These are phyloP conservation scores for Trichoderma koningiopsis DNA, from an alignment of 2,329 filamentous ascomycete genomes.

Conservation along the genomic window DNA sequence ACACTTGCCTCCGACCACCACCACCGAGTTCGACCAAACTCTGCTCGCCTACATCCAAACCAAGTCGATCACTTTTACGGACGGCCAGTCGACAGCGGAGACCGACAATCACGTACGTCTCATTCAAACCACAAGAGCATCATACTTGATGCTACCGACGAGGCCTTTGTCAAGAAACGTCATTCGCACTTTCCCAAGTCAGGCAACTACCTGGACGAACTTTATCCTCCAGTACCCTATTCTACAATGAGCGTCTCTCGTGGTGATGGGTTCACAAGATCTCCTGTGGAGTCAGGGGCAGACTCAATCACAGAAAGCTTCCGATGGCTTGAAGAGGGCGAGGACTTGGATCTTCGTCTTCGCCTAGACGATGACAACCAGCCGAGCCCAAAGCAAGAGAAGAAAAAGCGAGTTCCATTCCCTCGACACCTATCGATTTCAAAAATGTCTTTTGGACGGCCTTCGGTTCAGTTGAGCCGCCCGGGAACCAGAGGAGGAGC, in stretches of 20 bases:
- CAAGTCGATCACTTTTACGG: constrained; percentile 1
- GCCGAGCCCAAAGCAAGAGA: constrained; percentile 49
- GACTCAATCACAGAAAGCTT: constrained; percentile 68
- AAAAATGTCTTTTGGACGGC: constrained; percentile 63
- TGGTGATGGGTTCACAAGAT: constrained; percentile 28
- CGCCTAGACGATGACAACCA: constrained; percentile 70
- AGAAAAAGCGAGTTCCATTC: constrained; percentile 59
- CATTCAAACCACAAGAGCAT: constrained; percentile 56
- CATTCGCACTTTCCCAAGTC: constrained; percentile 32
- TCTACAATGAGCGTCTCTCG: constrained; percentile 34
- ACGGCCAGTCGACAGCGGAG: constrained; percentile 22
- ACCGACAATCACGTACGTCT: constrained; percentile 25
- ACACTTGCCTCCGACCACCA: not conserved
- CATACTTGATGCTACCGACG: constrained; percentile 38
- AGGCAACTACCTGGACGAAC: constrained; percentile 14
- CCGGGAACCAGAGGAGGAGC: constrained; percentile 51
- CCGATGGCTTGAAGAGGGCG: constrained; percentile 73
- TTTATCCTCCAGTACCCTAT: not conserved
- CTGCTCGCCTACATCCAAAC: constrained; percentile 26
- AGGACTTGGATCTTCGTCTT: constrained; percentile 68
- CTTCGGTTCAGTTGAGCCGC: constrained; percentile 53
- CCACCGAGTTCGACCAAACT: constrained; percentile 24
- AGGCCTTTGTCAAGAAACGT: constrained; percentile 34
- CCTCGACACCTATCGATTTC: constrained; percentile 72
- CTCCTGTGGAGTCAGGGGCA: constrained; percentile 39